phyloP scores from a whole-genome alignment of 73 alveolate genomes.

The Uronychia setigera region DNA sequence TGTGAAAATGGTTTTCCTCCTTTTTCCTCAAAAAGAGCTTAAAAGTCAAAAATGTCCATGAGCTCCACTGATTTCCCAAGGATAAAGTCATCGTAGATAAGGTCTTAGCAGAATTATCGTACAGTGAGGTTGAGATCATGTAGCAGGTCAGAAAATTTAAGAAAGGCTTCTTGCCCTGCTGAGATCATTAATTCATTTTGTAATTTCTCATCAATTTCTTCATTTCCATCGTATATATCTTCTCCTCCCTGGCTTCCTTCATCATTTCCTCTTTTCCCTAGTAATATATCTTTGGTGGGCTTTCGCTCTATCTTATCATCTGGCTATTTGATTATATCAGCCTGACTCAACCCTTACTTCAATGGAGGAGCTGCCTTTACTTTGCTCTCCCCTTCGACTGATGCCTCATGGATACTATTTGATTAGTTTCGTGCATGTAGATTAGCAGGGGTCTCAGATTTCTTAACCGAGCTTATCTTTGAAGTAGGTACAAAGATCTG shows the following conservation, averaged over 20 bases:
- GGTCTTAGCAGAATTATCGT: not conserved
- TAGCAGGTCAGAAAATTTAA: not conserved
- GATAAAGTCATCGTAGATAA: not conserved
- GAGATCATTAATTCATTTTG: not conserved
- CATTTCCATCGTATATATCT: not conserved
- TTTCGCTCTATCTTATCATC: not conserved
- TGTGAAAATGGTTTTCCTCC: not conserved
- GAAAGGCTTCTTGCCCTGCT: not conserved
- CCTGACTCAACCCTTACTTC: not conserved
- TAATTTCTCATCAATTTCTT: not conserved
- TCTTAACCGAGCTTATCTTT: too few species aligned
- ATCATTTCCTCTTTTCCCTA: not conserved
- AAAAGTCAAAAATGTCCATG: not conserved
- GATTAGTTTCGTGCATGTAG: too few species aligned
- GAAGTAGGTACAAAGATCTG: too few species aligned
- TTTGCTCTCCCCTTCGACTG: not conserved
- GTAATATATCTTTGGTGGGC: not conserved
- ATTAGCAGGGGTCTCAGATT: too few species aligned
- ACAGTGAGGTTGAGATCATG: not conserved
- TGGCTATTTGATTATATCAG: not conserved
- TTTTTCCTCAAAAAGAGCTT: not conserved
- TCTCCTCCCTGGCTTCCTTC: not conserved
- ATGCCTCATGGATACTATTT: too few species aligned
- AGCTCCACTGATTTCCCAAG: not conserved
- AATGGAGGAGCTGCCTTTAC: not conserved